Evolutionary conservation across 2,329 filamentous ascomycete species (phyloP).

Genomic region (Parastagonospora nodorum): DNA sequence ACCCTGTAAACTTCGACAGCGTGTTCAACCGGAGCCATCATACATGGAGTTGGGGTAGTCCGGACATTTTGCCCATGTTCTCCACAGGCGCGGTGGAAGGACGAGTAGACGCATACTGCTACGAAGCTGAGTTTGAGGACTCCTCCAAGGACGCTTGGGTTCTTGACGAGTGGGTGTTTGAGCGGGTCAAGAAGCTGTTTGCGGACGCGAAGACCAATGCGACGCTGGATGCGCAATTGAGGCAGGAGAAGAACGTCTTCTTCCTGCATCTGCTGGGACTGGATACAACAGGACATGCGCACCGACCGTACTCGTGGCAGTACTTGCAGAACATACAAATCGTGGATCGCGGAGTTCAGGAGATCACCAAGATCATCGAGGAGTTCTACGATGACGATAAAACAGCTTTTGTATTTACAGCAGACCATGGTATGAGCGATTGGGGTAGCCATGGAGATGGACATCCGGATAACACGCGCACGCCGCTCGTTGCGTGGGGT

Average conservation of each 20-base stretch:
- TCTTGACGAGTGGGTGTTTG: constrained; percentile 94
- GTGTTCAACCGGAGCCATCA: constrained; percentile 96
- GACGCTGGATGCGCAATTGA: constrained; percentile 72
- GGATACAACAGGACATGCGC: constrained; percentile 86
- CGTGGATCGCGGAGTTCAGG: constrained; percentile 86
- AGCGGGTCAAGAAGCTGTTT: constrained; percentile 88
- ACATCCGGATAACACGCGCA: constrained; percentile 95
- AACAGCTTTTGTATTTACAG: constrained; percentile 95
- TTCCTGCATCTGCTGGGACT: constrained; percentile 92
- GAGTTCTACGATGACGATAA: constrained; percentile 82
- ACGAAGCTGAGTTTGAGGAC: constrained; percentile 84
- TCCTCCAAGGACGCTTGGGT: constrained; percentile 81
- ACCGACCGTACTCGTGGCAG: constrained; percentile 91
- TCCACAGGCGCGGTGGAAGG: constrained; percentile 88
- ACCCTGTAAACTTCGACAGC: constrained; percentile 97
- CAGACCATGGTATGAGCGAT: constrained; percentile 98
- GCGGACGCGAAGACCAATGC: constrained; percentile 76
- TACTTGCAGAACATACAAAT: constrained; percentile 94
- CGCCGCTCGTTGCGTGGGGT: constrained; percentile 90
- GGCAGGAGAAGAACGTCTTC: constrained; percentile 87
- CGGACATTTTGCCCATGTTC: constrained; percentile 98
- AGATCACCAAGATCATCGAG: constrained; percentile 80
- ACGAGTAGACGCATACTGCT: constrained; percentile 83
- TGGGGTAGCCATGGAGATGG: constrained; percentile 99
- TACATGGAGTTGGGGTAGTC: constrained; percentile 99